Conservation (phyloP, 495 filamentous ascomycete species). For the Acidomyces sp. region DNA sequence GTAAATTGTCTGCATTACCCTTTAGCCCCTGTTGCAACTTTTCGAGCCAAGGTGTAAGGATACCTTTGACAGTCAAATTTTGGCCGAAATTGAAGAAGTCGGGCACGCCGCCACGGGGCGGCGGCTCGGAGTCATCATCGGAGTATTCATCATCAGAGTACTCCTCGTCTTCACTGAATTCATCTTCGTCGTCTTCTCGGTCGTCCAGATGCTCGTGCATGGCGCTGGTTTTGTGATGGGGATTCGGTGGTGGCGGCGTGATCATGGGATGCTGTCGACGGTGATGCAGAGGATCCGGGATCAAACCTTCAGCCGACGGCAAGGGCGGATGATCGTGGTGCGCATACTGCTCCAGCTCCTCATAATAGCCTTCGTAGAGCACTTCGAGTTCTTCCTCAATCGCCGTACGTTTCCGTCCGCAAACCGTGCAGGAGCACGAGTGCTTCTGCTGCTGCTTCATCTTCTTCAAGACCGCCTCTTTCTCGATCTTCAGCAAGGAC, state of each 20-base stretch:
- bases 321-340: conserved; percentile 62
- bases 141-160: conserved; percentile 31
- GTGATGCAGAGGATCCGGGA: conserved; percentile 16
- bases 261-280: conserved; percentile 11
- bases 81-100: conserved; percentile 98
- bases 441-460: conserved; percentile 99
- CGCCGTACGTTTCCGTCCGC: conserved; percentile 87
- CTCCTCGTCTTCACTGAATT: conserved; percentile 43
- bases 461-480: conserved; percentile 92
- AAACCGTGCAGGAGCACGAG: conserved; percentile 95
- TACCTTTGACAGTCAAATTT: conserved; percentile 92
- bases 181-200: conserved; percentile 42
- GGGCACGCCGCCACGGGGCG: conserved; percentile 28
- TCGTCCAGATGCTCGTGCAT: conserved; percentile 48
- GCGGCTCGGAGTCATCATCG: conserved; percentile 39
- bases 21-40: conserved; percentile 27
- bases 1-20: conserved; percentile 68
- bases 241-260: conserved; percentile 7
- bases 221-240: conserved; percentile 13
- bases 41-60: conserved; percentile 21
- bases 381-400: conserved; percentile 98
- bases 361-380: conserved; percentile 98
- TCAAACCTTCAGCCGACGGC: conserved; percentile 11
- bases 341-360: conserved; percentile 93
- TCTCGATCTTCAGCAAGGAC: conserved; percentile 92